Evolutionary conservation across 345 rosid genomes (phyloP).

Genomic region (Aethionema arabicum): DNA sequence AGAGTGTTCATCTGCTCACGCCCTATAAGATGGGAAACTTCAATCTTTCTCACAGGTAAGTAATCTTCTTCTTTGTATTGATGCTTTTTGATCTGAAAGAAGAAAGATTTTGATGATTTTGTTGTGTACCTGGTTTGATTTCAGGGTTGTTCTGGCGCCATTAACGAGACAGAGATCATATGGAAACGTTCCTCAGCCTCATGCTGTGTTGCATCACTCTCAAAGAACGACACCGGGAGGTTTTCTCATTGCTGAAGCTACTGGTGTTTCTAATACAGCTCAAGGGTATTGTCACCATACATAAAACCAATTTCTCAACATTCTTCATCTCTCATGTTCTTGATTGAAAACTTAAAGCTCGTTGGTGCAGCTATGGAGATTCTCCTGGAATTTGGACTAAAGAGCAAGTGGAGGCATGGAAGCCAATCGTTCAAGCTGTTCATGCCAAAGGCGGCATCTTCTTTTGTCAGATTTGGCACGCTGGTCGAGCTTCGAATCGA

Average conservation of each 20-base stretch:
- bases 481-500: conserved; percentile 56
- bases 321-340: too few relatives aligned
- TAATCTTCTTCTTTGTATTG: background rate
- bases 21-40: conserved; percentile 29
- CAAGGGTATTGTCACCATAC: too few relatives aligned
- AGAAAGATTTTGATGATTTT: background rate
- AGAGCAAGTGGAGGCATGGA: conserved; percentile 82
- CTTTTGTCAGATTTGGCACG: conserved; percentile 71
- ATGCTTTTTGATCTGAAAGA: background rate
- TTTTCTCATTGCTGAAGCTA: conserved; percentile 50
- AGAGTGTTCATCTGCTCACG: conserved; percentile 24
- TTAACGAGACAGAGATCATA: conserved; percentile 54
- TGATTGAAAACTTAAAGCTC: too few relatives aligned
- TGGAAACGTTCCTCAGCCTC: conserved; percentile 56
- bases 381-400: conserved; percentile 64
- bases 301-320: too few relatives aligned
- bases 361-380: conserved; percentile 37
- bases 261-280: conserved; percentile 55
- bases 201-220: conserved; percentile 60
- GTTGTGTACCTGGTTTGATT: background rate
- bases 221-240: conserved; percentile 67
- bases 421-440: conserved; percentile 69
- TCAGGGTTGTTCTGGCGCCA: conserved; percentile 58
- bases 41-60: conserved; percentile 29
- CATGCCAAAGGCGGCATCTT: conserved; percentile 68